Evolutionary conservation across 148 eudicot genomes (phyloP), one percentile per base, ranked within the genome.

Genomic region (Vaccinium myrtillus): DNA sequence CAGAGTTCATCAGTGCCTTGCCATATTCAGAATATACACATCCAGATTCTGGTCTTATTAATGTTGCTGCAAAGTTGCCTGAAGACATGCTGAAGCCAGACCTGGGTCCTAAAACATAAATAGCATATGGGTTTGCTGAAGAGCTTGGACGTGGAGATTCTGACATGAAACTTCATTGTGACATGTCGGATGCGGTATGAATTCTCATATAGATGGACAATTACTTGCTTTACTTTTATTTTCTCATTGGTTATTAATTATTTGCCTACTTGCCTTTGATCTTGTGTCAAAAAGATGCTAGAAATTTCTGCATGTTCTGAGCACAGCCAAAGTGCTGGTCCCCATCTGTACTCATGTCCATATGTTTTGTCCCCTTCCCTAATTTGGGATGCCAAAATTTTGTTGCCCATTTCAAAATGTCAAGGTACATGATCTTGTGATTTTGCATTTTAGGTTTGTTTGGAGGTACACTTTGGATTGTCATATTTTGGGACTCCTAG

Each of bases 141-240:
- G 98, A 94, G 84, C 91, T 94, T 79, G 95, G 93, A 13, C 92
- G 91, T 48, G 97, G 95, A 55, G 95, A 94, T 88, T 94, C 95
- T 69, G 92, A 92, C 25, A 92, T 94, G 25, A 94, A 90, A 86
- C 93, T 94, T 79, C 94, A 92, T 39, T 91, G 87, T 80, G 91
- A 91, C 82, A 88, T 91, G 88, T 89, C 94, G 81, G 97, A 92
- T 88, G 94, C 91, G 92, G 97, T 94, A 91, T 70, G 86, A 51
- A 69, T 79, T 79, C 21, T 77, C 74, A 50, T 2, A 2, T 69
- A 6, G 50, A 67, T 49, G 13, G 49, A 65, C 11, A 14, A 15
- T 48, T 9, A 8, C 58, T 5, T 6, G 15, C 30, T 81, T 43
- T 11, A 7, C n/a, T 10, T 51, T 77, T n/a, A 1, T 27, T 6